A percentile compares a stretch with the other conserved stretches of the same genome.
phyloP scores from a whole-genome alignment of 2,329 filamentous ascomycete species.

The Cladosporium sp. region DNA sequence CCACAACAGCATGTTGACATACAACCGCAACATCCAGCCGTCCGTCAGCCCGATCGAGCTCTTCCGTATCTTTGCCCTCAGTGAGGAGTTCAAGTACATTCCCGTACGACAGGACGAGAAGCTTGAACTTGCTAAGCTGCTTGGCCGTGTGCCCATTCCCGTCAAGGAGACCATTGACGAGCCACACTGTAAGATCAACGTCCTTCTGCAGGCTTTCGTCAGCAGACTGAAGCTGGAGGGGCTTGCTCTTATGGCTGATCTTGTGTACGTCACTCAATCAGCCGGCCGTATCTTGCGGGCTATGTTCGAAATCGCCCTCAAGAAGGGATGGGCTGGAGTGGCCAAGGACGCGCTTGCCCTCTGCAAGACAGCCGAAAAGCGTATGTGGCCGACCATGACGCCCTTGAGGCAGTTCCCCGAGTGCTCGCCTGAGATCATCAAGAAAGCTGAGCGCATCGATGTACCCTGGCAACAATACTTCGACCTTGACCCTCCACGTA shows the following conservation, averaged over 20 bases:
- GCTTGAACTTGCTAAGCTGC: constrained; percentile 85
- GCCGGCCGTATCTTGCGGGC: constrained; percentile 93
- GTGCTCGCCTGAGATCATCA: constrained; percentile 79
- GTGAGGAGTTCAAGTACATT: constrained; percentile 98
- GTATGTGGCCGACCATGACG: constrained; percentile 99
- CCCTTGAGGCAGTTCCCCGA: constrained; percentile 84
- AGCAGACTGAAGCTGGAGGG: constrained; percentile 91
- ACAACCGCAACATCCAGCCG: constrained; percentile 91
- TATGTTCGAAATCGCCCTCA: constrained; percentile 94
- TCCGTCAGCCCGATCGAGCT: constrained; percentile 91
- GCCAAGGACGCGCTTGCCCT: constrained; percentile 88
- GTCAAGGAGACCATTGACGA: constrained; percentile 98
- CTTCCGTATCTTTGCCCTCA: constrained; percentile 92
- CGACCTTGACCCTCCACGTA: constrained; percentile 89
- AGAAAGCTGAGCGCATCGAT: constrained; percentile 91
- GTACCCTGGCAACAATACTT: constrained; percentile 93
- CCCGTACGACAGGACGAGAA: constrained; percentile 97
- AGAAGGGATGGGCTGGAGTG: constrained; percentile 92
- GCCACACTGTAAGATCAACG: constrained; percentile 96
- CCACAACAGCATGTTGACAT: constrained; percentile 92
- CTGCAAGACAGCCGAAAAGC: constrained; percentile 98
- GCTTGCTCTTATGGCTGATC: constrained; percentile 92
- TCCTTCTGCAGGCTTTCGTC: constrained; percentile 92
- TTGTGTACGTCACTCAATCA: constrained; percentile 98
- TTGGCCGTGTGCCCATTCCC: constrained; percentile 86